A percentile compares a stretch with the other conserved stretches of the same genome.
Evolutionary conservation across 1,284 basidiomycete species (phyloP).

Genomic region (Spongispora temasekensis): DNA sequence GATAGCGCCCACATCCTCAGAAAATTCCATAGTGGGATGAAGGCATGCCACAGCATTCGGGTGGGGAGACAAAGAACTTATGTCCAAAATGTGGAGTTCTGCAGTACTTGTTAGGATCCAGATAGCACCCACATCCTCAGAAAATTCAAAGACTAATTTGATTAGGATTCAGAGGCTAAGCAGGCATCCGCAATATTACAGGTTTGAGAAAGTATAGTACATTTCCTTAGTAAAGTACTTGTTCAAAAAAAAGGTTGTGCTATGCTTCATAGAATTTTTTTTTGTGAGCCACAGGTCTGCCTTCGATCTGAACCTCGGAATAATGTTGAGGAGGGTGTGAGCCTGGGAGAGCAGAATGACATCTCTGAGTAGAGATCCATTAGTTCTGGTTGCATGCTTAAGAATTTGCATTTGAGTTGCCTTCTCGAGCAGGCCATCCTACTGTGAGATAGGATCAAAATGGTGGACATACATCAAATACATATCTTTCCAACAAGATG

Average conservation of each 20-base stretch:
- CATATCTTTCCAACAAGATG: not conserved
- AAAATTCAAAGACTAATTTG: no score
- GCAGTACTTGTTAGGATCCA: no score
- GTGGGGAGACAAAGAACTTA: no score
- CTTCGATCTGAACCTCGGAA: not conserved
- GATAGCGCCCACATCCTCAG: no score
- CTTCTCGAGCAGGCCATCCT: not conserved
- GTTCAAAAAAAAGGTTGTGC: not conserved
- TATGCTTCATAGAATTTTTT: not conserved
- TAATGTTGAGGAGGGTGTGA: not conserved
- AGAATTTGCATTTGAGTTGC: not conserved
- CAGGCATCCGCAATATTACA: no score
- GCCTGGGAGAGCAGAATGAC: not conserved
- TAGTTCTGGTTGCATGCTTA: not conserved
- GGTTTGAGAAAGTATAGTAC: not conserved
- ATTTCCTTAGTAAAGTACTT: not conserved
- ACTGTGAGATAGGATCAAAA: not conserved
- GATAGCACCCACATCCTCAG: no score
- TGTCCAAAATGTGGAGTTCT: no score
- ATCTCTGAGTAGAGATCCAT: not conserved
- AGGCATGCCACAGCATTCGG: no score
- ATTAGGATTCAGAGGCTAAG: no score
- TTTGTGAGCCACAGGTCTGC: not conserved
- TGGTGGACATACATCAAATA: not conserved
- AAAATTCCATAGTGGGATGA: no score